Evolutionary conservation across 75 land plant genomes (phyloP).

Genomic region (Pinus albicaulis): DNA sequence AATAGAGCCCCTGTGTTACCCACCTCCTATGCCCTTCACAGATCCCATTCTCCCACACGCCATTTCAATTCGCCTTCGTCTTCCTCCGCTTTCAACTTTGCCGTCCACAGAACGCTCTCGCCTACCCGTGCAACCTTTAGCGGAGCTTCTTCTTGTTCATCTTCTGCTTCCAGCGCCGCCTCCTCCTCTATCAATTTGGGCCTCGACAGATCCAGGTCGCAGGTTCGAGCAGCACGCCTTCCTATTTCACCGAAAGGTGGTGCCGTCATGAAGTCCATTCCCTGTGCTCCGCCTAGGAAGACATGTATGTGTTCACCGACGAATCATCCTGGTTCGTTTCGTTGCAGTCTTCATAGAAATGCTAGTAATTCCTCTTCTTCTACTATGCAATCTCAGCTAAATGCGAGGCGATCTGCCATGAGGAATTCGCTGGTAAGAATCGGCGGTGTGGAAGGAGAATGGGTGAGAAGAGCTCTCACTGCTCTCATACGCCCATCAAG

Average conservation of each 20-base stretch:
- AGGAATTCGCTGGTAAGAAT: slow-evolving; percentile 13
- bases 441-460: slow-evolving; percentile 16
- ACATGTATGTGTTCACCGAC: neutral
- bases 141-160: neutral
- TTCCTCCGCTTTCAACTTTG: neutral
- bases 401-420: slow-evolving; percentile 13
- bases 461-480: slow-evolving; percentile 14
- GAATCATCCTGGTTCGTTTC: neutral
- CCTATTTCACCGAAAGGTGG: neutral
- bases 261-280: no score
- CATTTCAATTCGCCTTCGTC: no score
- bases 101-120: neutral
- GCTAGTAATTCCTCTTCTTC: neutral
- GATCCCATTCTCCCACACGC: no score
- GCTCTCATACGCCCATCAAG: slow-evolving; percentile 33
- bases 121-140: neutral
- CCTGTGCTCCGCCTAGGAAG: neutral
- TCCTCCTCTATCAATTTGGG: neutral
- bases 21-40: no score
- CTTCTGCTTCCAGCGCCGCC: neutral
- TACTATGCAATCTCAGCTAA: neutral
- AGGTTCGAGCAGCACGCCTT: neutral
- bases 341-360: slow-evolving; percentile 1
- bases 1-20: neutral
- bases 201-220: neutral